Base-by-base conservation (phyloP, 2,329 filamentous ascomycete genomes). In the Fusarium armeniacum region DNA sequence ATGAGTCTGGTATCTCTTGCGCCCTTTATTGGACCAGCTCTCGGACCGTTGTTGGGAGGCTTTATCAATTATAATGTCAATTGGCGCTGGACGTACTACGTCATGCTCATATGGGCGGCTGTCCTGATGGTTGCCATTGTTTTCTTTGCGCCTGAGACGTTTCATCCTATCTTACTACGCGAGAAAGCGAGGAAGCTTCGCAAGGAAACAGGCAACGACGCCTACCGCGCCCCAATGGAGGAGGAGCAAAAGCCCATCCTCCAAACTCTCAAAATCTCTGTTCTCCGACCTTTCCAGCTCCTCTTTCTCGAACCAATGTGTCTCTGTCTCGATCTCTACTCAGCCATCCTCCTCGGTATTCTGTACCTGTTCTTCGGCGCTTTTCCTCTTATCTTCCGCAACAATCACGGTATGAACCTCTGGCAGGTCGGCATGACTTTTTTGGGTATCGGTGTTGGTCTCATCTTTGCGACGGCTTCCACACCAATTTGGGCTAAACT, bases 331-430 rank as follows among this genome's bases (percentile, higher is more conserved):
- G 93, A 92, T 76, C 80, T 94, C 13, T 92, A 93, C 72, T 93
- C 91, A 0, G 92, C 92, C n/a, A 87, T 97, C 47, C 81, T 97
- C 11, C 83, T 97, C 5, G 93, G 93, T 2, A 90, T 95, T 24
- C 80, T 97, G 1, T 97, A 97, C 76, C 86, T 96, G 6, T 96
- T 95, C 81, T 95, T 95, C 75, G 93, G 92, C 10, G 92, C 93
- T 0, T 95, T 96, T 68, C 86, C 90, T 3, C 81, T 95, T n/a
- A 88, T 97, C 10, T 97, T 97, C 76, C 78, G 84, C 26, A 86
- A 85, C 35, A 89, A 90, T 33, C 90, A 95, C 76, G 88, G 86
- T 7, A 93, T 96, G 80, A 88, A 86, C 41, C 82, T 93, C 4
- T 94, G 90, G 83, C 91, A 82, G 4, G 36, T 45, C 0, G 71